Evolutionary conservation across 331 rosid genomes (phyloP), one percentile per base, ranked within the genome.

Genomic region (Saraca asoca): DNA sequence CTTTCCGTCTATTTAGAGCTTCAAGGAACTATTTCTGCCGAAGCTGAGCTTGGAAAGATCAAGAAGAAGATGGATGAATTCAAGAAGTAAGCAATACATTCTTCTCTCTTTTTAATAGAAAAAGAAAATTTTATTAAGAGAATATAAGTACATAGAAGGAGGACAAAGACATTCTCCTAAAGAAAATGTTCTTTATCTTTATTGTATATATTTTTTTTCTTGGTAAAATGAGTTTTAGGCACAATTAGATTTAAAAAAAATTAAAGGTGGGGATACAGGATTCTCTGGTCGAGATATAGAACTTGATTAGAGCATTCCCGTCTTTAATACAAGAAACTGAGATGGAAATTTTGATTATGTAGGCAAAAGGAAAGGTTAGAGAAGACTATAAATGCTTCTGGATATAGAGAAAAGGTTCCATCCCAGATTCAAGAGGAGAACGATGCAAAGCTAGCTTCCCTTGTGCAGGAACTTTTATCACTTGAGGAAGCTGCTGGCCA

Each of bases 331-430:
- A 37, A 31, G 15, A 12, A 6, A 9, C 50, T 75, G 62, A 74
- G 13, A n/a, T 48, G 16, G 11, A 42, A 16, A 49, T 51, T 68
- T 55, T 35, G 12, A 13, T 29, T 18, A 41, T 53, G 59, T 85
- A 93, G 98, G 81, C 95, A 87, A 78, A 85, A 74, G 24, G 97
- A 84, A 48, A 90, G 70, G 81, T 66, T 90, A 19, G 83, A 78
- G 16, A 87, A 74, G 86, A 81, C 58, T 58, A 78, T 84, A 68
- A 82, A 71, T 46, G 85, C 79, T 31, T 37, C 86, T 18, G 90
- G 97, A 18, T 93, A 93, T 82, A 82, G 65, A 73, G 95, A 90
- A 58, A 93, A 93, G 83, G 96, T 86, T 48, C 80, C 81, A 0
- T 49, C 69, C 8, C 64, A 82, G 11, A 74, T 90, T 43, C 83